Evolutionary conservation across 176 grass and related monocot species (phyloP).

Genomic region (Urochloa ruziziensis): DNA sequence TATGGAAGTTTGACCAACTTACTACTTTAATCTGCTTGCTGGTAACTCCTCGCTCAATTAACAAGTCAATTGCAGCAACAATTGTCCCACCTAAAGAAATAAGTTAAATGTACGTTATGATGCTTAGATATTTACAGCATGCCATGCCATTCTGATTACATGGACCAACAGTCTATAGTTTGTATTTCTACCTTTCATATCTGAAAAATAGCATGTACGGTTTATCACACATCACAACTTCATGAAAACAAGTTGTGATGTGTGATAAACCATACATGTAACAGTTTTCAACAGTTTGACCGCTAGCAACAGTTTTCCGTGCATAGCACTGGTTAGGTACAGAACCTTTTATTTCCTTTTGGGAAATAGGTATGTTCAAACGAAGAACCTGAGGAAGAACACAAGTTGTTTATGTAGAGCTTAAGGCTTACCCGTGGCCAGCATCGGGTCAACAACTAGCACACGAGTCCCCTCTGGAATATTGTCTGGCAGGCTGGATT

Average conservation of each 20-base stretch:
- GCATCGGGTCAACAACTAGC: constrained; percentile 93
- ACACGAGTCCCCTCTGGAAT: constrained; percentile 78
- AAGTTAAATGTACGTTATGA: constrained; percentile 7
- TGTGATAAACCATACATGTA: too few species aligned
- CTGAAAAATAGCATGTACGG: background rate
- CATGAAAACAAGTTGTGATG: too few species aligned
- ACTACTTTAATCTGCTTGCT: constrained; percentile 94
- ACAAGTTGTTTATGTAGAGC: constrained; percentile 11
- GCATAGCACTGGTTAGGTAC: constrained; percentile 9
- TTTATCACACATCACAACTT: constrained; percentile 2
- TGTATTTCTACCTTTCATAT: background rate
- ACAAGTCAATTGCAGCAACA: constrained; percentile 83
- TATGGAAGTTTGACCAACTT: constrained; percentile 30
- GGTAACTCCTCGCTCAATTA: constrained; percentile 76
- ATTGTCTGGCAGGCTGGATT: constrained; percentile 79
- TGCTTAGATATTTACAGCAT: background rate
- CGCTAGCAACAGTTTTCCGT: constrained; percentile 19
- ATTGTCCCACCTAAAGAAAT: constrained; percentile 89
- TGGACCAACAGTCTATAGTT: constrained; percentile 2
- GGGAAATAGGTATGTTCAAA: background rate
- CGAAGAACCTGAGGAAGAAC: background rate
- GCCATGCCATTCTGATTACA: constrained; percentile 13
- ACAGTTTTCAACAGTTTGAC: too few species aligned
- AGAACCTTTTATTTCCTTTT: background rate
- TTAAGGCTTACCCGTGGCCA: constrained; percentile 74